Base-by-base conservation (phyloP, 306 rosid species). In the Fragaria nilgerrensis region DNA sequence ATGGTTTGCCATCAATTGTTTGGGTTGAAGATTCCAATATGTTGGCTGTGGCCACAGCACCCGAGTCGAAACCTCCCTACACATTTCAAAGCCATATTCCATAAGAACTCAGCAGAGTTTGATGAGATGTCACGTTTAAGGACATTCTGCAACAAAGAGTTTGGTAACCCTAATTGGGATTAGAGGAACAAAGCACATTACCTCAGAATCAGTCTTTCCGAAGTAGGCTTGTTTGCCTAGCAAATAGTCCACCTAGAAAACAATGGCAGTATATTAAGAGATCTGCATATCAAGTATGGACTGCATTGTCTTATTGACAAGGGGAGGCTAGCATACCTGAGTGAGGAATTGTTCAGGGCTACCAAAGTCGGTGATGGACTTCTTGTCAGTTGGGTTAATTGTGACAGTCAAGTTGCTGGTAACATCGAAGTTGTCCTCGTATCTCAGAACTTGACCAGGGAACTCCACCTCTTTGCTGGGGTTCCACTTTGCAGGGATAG, bases 141-240 rank as follows among this genome's bases (percentile, higher is more conserved):
- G 32, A 56, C 22, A 9, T 22, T 22, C 41, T 27, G 19, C 68
- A 27, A 0, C 9, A 72, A 72, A 22, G 13, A 19, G 36, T 34
- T 52, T 72, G 64, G 7, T 12, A 17, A 50, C 32, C 13, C 36
- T 29, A 19, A 19, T 44, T 14, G 29, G 68, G 41, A 71, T 32
- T 9, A n/a, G 16, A 22, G 63, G 63, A 55, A 9, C 27, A 14
- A 41, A 64, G 34, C 69, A 12, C 59, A 58, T 84, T 88, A 95
- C 99, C 99, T 95, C 99, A n/a, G 99, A 81, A 61, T 80, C 79
- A 47, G 99, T 95, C 86, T 95, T 91, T 5, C 99, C 99, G 12
- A 55, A 87, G 91, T 86, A 95, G 71, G 97, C 87, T 76, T 92
- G 97, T 78, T 89, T 92, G 53, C 99, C 99, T 25, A 95, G 97